Conservation (phyloP, 1,284 basidiomycete genomes). For the Leccinum fallax region DNA sequence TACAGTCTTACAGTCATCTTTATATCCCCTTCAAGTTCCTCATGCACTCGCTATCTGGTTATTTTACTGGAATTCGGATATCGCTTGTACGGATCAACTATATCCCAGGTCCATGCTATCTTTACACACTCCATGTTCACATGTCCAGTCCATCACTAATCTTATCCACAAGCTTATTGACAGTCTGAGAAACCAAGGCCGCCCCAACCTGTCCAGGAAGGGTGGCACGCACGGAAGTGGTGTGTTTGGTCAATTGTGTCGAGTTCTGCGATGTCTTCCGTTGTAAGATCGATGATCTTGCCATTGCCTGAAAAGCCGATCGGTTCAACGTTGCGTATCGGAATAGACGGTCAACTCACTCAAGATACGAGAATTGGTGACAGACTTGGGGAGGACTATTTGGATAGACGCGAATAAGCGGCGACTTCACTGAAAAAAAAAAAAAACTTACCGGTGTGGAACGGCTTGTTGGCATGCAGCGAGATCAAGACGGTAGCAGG, state of each 20-base stretch:
- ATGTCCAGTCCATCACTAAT: not conserved
- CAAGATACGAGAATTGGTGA: conserved; percentile 51
- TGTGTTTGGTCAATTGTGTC: conserved; percentile 53
- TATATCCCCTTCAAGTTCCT: conserved; percentile 8
- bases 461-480: conserved; percentile 48
- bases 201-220: conserved; percentile 62
- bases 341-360: not conserved
- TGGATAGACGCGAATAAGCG: not conserved
- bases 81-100: not conserved
- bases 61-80: conserved; percentile 11
- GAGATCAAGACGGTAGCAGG: conserved; percentile 2
- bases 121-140: conserved; percentile 8
- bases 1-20: not conserved
- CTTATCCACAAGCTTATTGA: conserved; percentile 26
- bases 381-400: conserved; percentile 62
- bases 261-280: conserved; percentile 57
- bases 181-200: conserved; percentile 61
- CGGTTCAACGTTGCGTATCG: not conserved
- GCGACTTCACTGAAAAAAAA: not conserved
- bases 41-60: conserved; percentile 1
- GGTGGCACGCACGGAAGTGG: conserved; percentile 60
- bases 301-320: conserved; percentile 31
- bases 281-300: conserved; percentile 55
- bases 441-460: conserved; percentile 47
- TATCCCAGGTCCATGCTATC: conserved; percentile 1